Percentiles rank a stretch among this genome's conserved stretches.
Conservation (phyloP, 2,329 filamentous ascomycete species). For the Penicillium glabrum region DNA sequence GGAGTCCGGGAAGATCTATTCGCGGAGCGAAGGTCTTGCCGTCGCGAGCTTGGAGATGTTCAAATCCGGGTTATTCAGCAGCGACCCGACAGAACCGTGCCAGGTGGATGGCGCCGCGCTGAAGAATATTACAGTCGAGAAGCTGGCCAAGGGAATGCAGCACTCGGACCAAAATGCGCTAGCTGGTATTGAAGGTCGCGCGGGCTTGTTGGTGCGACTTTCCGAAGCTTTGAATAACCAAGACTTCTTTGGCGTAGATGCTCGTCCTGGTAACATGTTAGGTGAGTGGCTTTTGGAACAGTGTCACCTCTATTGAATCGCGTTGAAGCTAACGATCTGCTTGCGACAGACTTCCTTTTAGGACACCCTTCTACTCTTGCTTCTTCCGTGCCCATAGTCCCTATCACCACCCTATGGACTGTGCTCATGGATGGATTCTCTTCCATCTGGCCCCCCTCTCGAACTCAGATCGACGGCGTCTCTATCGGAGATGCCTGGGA, state of each 20-base stretch:
- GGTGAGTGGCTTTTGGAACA: constrained; percentile 53
- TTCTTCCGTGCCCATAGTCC: constrained; percentile 82
- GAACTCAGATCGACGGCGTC: constrained; percentile 82
- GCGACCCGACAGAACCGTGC: constrained; percentile 74
- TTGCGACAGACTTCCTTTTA: constrained; percentile 74
- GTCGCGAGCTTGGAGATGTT: constrained; percentile 85
- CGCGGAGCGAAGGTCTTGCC: constrained; percentile 84
- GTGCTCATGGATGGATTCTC: constrained; percentile 84
- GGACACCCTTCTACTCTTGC: constrained; percentile 87
- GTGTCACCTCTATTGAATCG: background rate
- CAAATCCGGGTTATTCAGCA: constrained; percentile 85
- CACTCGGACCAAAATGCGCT: constrained; percentile 78
- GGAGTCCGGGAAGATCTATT: constrained; percentile 79
- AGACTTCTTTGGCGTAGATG: constrained; percentile 80
- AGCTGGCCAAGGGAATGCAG: constrained; percentile 79
- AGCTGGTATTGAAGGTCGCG: constrained; percentile 80
- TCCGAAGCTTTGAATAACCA: constrained; percentile 74
- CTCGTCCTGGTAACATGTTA: constrained; percentile 89
- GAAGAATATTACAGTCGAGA: constrained; percentile 69
- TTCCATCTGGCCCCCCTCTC: constrained; percentile 83
- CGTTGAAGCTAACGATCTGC: background rate
- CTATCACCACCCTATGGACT: constrained; percentile 85
- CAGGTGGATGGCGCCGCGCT: constrained; percentile 87
- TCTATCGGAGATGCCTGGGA: constrained; percentile 94
- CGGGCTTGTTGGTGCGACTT: constrained; percentile 74